Conservation (phyloP, 1,139 yeast genomes). For the Saccharomyces hybrid region DNA sequence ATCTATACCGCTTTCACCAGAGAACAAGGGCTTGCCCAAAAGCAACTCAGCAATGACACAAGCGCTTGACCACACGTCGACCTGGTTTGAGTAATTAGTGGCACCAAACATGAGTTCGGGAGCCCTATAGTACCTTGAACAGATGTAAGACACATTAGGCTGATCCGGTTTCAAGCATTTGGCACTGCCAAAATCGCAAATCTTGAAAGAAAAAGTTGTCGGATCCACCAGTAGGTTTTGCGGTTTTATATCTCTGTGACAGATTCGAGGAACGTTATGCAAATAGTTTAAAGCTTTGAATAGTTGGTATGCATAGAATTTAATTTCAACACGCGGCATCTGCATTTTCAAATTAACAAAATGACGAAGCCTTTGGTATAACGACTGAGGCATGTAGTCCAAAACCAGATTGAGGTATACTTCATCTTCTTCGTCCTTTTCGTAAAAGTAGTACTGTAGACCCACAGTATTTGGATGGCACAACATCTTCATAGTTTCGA, state of each 20-base stretch:
- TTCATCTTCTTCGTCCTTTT: conserved; percentile 44
- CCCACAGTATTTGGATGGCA: conserved; percentile 80
- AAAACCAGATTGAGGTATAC: conserved; percentile 80
- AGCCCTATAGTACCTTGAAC: conserved; percentile 94
- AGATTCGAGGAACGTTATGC: conserved; percentile 75
- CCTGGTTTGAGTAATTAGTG: conserved; percentile 85
- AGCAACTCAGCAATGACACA: conserved; percentile 97
- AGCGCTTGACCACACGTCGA: conserved; percentile 96
- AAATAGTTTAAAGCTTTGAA: conserved; percentile 86
- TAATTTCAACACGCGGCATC: conserved; percentile 88
- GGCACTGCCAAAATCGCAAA: conserved; percentile 97
- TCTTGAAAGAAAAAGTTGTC: conserved; percentile 68
- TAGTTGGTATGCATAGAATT: conserved; percentile 84
- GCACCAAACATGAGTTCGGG: conserved; percentile 91
- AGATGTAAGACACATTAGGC: conserved; percentile 91
- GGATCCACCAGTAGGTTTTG: conserved; percentile 90
- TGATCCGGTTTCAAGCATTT: conserved; percentile 81
- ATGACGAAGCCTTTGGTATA: conserved; percentile 83
- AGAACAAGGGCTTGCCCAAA: conserved; percentile 92
- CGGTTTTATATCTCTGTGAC: conserved; percentile 97
- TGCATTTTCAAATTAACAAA: conserved; percentile 60
- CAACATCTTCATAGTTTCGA: conserved; percentile 88
- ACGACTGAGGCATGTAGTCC: conserved; percentile 91
- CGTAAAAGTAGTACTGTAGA: conserved; percentile 80
- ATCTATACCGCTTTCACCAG: conserved; percentile 96